Percentiles rank a stretch among this genome's conserved stretches.
Conservation (phyloP, 257 asterid species). For the Eucommia ulmoides region DNA sequence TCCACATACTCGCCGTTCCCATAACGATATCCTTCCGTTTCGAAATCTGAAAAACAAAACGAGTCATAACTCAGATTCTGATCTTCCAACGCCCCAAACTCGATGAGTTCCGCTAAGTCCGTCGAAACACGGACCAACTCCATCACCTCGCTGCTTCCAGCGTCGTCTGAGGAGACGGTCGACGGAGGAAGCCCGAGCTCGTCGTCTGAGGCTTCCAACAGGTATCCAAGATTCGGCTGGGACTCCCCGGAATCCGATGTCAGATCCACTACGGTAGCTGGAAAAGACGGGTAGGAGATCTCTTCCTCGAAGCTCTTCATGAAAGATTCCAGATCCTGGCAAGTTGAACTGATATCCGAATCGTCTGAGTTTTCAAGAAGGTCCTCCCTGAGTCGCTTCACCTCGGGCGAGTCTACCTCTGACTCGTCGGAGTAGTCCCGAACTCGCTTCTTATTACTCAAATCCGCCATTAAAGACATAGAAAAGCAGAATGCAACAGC, state of each 20-base stretch:
- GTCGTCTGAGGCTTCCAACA: constrained; percentile 56
- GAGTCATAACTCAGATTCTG: constrained; percentile 26
- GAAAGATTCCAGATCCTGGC: constrained; percentile 46
- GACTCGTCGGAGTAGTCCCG: constrained; percentile 19
- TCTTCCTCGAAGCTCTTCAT: constrained; percentile 57
- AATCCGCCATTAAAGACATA: constrained; percentile 8
- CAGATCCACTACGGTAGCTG: constrained; percentile 11
- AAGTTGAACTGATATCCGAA: constrained; percentile 21
- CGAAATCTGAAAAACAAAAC: constrained; percentile 29
- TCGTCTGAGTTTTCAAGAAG: constrained; percentile 32
- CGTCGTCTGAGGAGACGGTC: constrained; percentile 10
- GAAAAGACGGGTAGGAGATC: constrained; percentile 18
- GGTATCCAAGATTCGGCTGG: constrained; percentile 40
- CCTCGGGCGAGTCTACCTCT: constrained; percentile 35
- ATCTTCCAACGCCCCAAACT: constrained; percentile 24
- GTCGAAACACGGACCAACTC: constrained; percentile 24
- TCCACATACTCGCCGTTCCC: constrained; percentile 21
- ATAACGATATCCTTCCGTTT: constrained; percentile 3
- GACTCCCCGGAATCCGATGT: constrained; percentile 25
- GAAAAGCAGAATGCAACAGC: background rate
- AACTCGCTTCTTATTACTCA: constrained; percentile 18
- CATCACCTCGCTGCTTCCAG: constrained; percentile 5
- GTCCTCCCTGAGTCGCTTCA: constrained; percentile 44
- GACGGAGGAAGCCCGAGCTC: constrained; percentile 68
- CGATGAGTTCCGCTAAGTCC: constrained; percentile 19